Evolutionary conservation across 192 early-diverging fungal genomes (phyloP).

Genomic region (Gryganskiella cystojenkinii): DNA sequence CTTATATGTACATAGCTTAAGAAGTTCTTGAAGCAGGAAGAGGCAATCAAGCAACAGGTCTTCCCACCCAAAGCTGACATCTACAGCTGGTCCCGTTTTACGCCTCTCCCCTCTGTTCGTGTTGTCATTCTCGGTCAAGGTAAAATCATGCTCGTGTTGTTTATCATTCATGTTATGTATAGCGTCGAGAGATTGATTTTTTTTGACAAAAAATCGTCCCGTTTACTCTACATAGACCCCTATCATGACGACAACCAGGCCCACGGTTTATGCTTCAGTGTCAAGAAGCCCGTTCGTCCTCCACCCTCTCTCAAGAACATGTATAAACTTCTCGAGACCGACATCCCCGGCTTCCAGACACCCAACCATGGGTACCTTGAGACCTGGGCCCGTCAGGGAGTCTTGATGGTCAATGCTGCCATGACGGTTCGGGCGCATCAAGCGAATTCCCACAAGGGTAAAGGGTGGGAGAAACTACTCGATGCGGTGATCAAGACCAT

Average conservation of each 20-base stretch:
- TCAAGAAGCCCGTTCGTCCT: conserved; percentile 73
- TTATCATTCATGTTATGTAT: neutral
- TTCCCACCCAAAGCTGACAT: conserved; percentile 81
- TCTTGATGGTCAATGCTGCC: conserved; percentile 89
- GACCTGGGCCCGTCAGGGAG: conserved; percentile 88
- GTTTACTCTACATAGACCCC: no score
- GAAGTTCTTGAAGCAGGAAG: conserved; percentile 69
- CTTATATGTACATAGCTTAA: conserved; percentile 67
- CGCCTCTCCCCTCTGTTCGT: conserved; percentile 71
- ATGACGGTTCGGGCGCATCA: conserved; percentile 86
- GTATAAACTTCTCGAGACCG: conserved; percentile 80
- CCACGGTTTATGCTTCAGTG: conserved; percentile 94
- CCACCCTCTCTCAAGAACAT: conserved; percentile 96
- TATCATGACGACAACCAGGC: conserved; percentile 78
- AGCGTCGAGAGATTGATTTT: no score
- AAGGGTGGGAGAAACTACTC: conserved; percentile 87
- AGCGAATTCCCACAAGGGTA: conserved; percentile 81
- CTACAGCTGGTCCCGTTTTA: conserved; percentile 87
- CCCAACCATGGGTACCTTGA: conserved; percentile 86
- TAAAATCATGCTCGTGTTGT: conserved; percentile 20
- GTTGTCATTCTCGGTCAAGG: conserved; percentile 97
- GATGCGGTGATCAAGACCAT: conserved; percentile 84
- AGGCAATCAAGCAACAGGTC: conserved; percentile 59
- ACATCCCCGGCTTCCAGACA: conserved; percentile 73
- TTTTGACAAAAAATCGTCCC: no score